Percentiles rank a stretch among this genome's conserved stretches.
phyloP scores from a whole-genome alignment of 2,329 filamentous ascomycete species.

The Sarocladium strictum region DNA sequence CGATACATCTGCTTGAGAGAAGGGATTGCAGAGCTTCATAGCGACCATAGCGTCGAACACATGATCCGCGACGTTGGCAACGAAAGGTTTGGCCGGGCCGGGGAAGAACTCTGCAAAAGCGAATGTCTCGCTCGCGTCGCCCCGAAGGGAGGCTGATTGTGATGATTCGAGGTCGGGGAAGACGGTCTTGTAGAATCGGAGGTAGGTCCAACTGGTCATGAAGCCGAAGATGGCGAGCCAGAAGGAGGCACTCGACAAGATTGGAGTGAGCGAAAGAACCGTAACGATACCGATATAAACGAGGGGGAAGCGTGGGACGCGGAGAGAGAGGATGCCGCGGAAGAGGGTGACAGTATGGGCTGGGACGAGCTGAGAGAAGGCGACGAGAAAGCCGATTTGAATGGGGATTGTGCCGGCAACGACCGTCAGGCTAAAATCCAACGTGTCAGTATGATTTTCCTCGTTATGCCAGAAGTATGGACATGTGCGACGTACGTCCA shows the following conservation, averaged over 20 bases:
- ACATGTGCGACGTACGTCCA: conserved; percentile 58
- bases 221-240: conserved; percentile 78
- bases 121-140: conserved; percentile 94
- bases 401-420: conserved; percentile 85
- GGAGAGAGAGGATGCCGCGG: conserved; percentile 79
- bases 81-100: conserved; percentile 69
- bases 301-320: conserved; percentile 68
- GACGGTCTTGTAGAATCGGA: conserved; percentile 85
- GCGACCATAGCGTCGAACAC: conserved; percentile 71
- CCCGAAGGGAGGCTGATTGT: conserved; percentile 60
- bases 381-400: conserved; percentile 89
- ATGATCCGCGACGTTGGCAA: conserved; percentile 66
- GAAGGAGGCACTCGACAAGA: conserved; percentile 64
- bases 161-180: conserved; percentile 62
- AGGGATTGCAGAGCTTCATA: conserved; percentile 75
- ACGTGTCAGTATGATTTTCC: neutral
- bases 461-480: neutral
- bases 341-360: conserved; percentile 96
- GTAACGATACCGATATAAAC: conserved; percentile 70
- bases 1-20: conserved; percentile 74
- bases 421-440: conserved; percentile 58
- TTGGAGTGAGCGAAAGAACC: conserved; percentile 51
- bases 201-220: conserved; percentile 86
- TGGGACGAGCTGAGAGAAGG: conserved; percentile 95
- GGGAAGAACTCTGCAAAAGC: conserved; percentile 96